Evolutionary conservation across 2,329 filamentous ascomycete genomes (phyloP), one percentile per base, ranked within the genome.

Genomic region (Podosphaera leucotricha): DNA sequence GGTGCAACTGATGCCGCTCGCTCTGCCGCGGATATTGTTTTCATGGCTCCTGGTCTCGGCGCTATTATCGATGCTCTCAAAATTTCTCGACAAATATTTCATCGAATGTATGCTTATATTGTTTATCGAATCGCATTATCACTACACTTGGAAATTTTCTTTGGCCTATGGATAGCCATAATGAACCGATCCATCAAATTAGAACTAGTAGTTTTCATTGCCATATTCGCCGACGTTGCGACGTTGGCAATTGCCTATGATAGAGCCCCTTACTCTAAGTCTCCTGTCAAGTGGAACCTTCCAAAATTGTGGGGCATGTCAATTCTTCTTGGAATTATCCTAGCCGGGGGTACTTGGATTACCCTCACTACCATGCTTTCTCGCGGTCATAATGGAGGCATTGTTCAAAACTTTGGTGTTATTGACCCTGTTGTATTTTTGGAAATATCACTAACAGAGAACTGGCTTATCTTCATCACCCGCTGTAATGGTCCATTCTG

Each of bases 391-490:
- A 63, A 80, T 53, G 80, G 80, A 55, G 84, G 84, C 71, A 87
- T 92, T 54, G 80, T 86, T 52, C 80, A 92, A 70, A 87, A 90
- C 66, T 81, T 79, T 55, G 84, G 84, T 71, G 72, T 77, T 59
- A 66, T 81, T 45, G 82, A 92, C 54, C 75, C 77, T 54, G 76
- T 92, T 46, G 64, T 93, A 56, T 92, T 92, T 72, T 76, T 93
- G 33, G 75, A 92, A 65, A 82, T 92, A 61, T 83, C 81, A 11
- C 72, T 92, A 44, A 86, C 84, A 48, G 82, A 92, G 70, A 93
- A 92, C 67, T 92, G 85, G 84, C 72, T 92, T 43, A 93, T 93
- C 64, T 92, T 93, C 68, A 87, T 92, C 65, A 92, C 84, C 51
- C 83, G 85, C 70, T 80, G 83, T 64, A 86, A 86, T 63, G 83